These are phyloP conservation scores for Phytophthora sojae DNA, from an alignment of 352 stramenopile species.

Conservation along the genomic window DNA sequence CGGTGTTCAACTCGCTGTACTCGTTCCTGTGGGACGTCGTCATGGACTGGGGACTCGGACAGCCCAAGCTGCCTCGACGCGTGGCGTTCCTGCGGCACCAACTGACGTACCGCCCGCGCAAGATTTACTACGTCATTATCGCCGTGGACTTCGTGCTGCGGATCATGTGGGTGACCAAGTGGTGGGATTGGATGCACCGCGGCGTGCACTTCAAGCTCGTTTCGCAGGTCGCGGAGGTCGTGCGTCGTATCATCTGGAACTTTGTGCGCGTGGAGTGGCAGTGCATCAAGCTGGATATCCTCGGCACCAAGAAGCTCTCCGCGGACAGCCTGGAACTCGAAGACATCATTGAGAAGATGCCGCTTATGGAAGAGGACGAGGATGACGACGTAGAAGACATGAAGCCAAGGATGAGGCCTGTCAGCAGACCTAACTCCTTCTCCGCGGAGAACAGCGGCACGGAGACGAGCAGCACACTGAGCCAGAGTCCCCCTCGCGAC, in stretches of 20 bases:
- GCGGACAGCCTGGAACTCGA: constrained; percentile 55
- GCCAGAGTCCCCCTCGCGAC: constrained; percentile 19
- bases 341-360: constrained; percentile 57
- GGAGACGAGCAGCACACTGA: constrained; percentile 35
- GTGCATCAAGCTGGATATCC: constrained; percentile 82
- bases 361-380: constrained; percentile 54
- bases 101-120: constrained; percentile 62
- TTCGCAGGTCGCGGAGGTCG: constrained; percentile 92
- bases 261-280: constrained; percentile 95
- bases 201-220: constrained; percentile 86
- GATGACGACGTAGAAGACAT: constrained; percentile 31
- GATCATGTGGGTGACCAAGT: constrained; percentile 95
- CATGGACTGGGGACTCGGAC: constrained; percentile 96
- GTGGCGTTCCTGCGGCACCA: constrained; percentile 71
- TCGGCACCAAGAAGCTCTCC: constrained; percentile 66
- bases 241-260: constrained; percentile 94
- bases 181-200: constrained; percentile 80
- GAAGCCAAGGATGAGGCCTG: constrained; percentile 22
- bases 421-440: constrained; percentile 34
- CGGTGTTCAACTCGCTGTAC: constrained; percentile 95
- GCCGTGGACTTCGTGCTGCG: constrained; percentile 93
- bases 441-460: constrained; percentile 22
- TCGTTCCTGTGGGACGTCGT: constrained; percentile 98
- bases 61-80: constrained; percentile 57
- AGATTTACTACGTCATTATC: constrained; percentile 94